Evolutionary conservation across 2,329 filamentous ascomycete species (phyloP).

Genomic region (Lomentospora prolificans): DNA sequence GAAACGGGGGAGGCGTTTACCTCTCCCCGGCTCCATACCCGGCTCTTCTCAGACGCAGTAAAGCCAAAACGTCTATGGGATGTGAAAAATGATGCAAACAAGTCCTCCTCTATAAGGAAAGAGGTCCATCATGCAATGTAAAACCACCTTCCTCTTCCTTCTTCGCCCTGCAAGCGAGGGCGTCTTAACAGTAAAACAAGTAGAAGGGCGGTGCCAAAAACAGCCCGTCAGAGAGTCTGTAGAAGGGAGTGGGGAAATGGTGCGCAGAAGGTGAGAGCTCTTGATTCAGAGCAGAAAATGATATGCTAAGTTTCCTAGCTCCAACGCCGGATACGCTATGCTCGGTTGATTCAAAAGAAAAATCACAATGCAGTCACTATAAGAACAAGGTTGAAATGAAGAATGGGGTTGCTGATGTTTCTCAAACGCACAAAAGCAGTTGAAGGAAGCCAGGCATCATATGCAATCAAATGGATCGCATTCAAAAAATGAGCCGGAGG

Average conservation of each 20-base stretch:
- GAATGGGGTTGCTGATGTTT: constrained; percentile 4
- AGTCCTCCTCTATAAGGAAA: background rate
- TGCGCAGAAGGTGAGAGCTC: background rate
- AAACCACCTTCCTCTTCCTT: background rate
- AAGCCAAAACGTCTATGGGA: background rate
- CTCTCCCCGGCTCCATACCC: background rate
- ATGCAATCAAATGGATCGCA: background rate
- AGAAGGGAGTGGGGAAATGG: background rate
- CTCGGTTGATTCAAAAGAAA: background rate
- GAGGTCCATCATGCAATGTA: background rate
- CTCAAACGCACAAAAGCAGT: background rate
- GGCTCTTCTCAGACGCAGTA: background rate
- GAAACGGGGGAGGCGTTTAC: background rate
- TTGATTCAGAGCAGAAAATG: background rate
- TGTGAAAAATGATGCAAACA: background rate
- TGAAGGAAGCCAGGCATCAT: background rate
- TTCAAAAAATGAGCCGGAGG: background rate
- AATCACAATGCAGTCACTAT: constrained; percentile 1
- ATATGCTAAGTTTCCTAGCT: background rate
- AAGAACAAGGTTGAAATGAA: constrained; percentile 16
- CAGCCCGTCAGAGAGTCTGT: background rate
- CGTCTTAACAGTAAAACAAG: background rate
- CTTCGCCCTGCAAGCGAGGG: background rate
- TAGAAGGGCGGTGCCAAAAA: background rate
- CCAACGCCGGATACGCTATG: constrained; percentile 5